A percentile compares a stretch with the other conserved stretches of the same genome.
phyloP scores from a whole-genome alignment of 495 filamentous ascomycete genomes.

The Xylaria cubensis region DNA sequence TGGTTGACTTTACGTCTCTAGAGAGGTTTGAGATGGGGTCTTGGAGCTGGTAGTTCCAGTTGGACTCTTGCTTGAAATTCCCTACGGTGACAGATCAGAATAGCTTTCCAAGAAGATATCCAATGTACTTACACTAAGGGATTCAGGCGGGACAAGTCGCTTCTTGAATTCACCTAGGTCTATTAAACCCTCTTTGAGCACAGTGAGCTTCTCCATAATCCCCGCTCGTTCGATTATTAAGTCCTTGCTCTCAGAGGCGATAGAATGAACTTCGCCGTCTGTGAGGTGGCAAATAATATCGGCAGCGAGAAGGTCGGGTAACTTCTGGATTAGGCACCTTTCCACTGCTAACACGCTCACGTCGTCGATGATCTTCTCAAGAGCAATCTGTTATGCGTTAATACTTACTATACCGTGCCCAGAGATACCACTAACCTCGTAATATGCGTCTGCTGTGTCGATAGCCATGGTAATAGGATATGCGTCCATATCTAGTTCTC shows the following conservation, averaged over 20 bases:
- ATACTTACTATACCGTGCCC: neutral
- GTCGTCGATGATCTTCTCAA: neutral
- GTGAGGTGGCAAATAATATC: slow-evolving; percentile 3
- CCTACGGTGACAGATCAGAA: neutral
- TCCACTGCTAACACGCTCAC: neutral
- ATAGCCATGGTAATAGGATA: neutral
- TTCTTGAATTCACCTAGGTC: neutral
- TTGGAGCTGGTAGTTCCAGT: neutral
- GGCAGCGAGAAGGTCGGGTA: neutral
- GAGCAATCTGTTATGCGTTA: neutral
- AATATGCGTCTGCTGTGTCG: neutral
- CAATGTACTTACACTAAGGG: neutral
- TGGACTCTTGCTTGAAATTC: neutral
- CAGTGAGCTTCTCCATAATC: neutral
- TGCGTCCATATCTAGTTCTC: neutral
- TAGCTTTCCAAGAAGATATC: neutral
- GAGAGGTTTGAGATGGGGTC: neutral
- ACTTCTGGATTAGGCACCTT: slow-evolving; percentile 6
- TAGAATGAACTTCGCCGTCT: neutral
- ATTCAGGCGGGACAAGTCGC: neutral
- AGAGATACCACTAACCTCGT: neutral
- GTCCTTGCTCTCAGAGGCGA: neutral
- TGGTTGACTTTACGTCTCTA: neutral
- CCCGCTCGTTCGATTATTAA: neutral
- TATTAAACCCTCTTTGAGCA: neutral